These are phyloP conservation scores for Pseudopyricularia javanii DNA, from an alignment of 2,329 filamentous ascomycete species.

Conservation along the genomic window DNA sequence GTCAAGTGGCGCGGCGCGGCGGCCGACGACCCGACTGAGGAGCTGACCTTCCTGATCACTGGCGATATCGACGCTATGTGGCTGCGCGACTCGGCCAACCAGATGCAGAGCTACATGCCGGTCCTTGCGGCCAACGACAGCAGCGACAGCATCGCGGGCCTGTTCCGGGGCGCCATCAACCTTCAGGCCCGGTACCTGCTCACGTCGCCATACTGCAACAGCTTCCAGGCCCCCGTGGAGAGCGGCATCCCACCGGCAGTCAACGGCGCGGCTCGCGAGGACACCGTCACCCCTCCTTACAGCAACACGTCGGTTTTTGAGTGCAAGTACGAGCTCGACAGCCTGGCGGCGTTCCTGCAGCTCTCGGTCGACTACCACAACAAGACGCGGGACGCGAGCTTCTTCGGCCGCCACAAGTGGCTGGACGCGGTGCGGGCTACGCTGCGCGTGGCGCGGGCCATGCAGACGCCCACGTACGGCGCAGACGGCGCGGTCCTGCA, in stretches of 20 bases:
- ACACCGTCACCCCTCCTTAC: slow-evolving; percentile 49
- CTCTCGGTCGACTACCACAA: slow-evolving; percentile 71
- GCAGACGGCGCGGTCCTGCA: slow-evolving; percentile 40
- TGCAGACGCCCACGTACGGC: slow-evolving; percentile 65
- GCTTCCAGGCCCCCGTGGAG: slow-evolving; percentile 78
- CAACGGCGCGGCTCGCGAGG: slow-evolving; percentile 48
- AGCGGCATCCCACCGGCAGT: slow-evolving; percentile 48
- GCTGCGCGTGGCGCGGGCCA: slow-evolving; percentile 53
- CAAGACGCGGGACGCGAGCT: slow-evolving; percentile 57
- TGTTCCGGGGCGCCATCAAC: slow-evolving; percentile 67
- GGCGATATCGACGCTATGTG: slow-evolving; percentile 19
- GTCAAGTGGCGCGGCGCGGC: slow-evolving; percentile 11
- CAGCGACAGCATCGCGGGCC: slow-evolving; percentile 47
- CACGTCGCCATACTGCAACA: slow-evolving; percentile 75
- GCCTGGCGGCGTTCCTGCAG: slow-evolving; percentile 74
- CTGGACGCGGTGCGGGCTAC: slow-evolving; percentile 58
- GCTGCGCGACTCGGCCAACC: slow-evolving; percentile 38
- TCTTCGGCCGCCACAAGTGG: slow-evolving; percentile 66
- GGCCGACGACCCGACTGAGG: slow-evolving; percentile 9
- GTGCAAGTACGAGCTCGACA: slow-evolving; percentile 94
- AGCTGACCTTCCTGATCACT: slow-evolving; percentile 56
- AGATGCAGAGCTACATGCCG: slow-evolving; percentile 62
- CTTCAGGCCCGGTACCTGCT: slow-evolving; percentile 61
- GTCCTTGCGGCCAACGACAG: slow-evolving; percentile 40
- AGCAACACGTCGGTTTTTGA: slow-evolving; percentile 69